Conservation (phyloP, 129 eudicot genomes). For the Solidago caesia region DNA sequence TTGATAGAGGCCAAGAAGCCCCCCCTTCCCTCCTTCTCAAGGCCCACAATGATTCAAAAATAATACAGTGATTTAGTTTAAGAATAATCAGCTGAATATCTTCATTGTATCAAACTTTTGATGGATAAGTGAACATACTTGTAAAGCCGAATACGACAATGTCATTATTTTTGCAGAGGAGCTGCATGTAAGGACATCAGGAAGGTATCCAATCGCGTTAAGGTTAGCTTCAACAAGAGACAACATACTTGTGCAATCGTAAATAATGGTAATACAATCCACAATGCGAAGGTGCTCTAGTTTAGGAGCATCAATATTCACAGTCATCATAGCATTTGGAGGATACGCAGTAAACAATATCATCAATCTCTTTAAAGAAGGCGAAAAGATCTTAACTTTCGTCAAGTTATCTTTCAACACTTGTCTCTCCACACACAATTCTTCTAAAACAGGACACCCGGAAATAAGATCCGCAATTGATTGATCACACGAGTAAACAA, state of each 20-base stretch:
- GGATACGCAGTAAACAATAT: not conserved
- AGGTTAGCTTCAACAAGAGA: constrained; percentile 20
- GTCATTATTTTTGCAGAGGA: constrained; percentile 23
- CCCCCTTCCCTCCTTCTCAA: constrained; percentile 4
- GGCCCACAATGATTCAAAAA: not conserved
- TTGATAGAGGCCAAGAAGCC: not conserved
- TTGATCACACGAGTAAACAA: too few relatives aligned
- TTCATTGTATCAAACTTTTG: constrained; percentile 1
- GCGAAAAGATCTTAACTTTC: not conserved
- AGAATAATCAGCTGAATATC: not conserved
- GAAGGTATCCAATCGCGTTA: not conserved
- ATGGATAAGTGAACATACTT: not conserved
- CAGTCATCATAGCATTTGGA: too few relatives aligned
- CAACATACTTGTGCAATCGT: not conserved
- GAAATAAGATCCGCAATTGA: not conserved
- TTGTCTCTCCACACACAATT: constrained; percentile 13
- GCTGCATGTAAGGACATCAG: not conserved
- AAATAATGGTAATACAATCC: not conserved
- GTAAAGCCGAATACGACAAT: not conserved
- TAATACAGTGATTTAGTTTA: constrained; percentile 1
- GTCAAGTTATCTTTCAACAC: too few relatives aligned
- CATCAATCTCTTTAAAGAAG: constrained; percentile 12
- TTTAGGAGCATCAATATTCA: too few relatives aligned
- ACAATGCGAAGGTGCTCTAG: too few relatives aligned
- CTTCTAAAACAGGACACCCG: not conserved